These are phyloP conservation scores for Backusella mclennaniae DNA, from an alignment of 192 early-diverging fungal species.

Conservation along the genomic window DNA sequence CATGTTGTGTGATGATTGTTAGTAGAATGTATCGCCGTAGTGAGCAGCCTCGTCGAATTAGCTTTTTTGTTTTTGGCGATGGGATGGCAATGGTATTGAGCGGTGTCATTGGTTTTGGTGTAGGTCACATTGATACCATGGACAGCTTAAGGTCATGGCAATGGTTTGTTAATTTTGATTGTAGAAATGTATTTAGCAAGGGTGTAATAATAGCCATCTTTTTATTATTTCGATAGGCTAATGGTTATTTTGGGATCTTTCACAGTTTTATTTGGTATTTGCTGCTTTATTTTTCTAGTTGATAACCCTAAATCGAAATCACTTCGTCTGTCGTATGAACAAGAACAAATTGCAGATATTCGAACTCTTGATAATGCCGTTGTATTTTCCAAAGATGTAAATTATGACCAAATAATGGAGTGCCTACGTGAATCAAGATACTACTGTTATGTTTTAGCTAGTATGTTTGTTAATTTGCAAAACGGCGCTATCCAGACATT, in stretches of 20 bases:
- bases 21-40: conserved; percentile 22
- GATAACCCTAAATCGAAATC: conserved; percentile 16
- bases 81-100: conserved; percentile 2
- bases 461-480: conserved; percentile 10
- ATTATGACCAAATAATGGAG: conserved; percentile 23
- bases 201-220: too few species aligned
- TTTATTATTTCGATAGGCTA: background rate
- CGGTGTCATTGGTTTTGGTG: conserved; percentile 17
- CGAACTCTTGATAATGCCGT: conserved; percentile 25
- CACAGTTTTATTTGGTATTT: conserved; percentile 16
- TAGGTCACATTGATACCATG: conserved; percentile 16
- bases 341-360: background rate
- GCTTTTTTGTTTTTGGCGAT: conserved; percentile 8
- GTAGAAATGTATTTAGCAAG: background rate
- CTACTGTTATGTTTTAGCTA: background rate
- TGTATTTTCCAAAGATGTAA: conserved; percentile 4
- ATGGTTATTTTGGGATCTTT: conserved; percentile 29
- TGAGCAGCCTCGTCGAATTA: conserved; percentile 11
- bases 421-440: conserved; percentile 15
- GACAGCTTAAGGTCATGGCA: conserved; percentile 22
- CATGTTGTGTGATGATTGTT: conserved; percentile 5
- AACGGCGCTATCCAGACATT: conserved; percentile 18
- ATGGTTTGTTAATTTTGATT: background rate
- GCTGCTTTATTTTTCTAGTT: conserved; percentile 17
- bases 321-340: background rate